phyloP scores from a whole-genome alignment of 1,284 basidiomycete species.

The Pseudozyma sp. region DNA sequence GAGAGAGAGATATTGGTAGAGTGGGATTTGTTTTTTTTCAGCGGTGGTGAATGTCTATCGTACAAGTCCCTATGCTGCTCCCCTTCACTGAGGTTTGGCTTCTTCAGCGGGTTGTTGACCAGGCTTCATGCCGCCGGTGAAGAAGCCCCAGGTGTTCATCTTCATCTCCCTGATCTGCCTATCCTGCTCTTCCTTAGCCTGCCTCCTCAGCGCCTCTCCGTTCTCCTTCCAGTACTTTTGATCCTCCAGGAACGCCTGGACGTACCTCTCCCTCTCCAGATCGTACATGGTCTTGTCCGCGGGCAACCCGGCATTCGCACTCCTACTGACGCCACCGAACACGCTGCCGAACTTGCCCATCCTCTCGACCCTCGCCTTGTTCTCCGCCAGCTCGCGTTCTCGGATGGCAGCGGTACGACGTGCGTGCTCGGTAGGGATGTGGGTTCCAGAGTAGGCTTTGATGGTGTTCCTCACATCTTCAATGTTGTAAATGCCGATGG shows the following conservation, averaged over 20 bases:
- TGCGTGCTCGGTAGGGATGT: constrained; percentile 89
- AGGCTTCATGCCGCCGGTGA: constrained; percentile 38
- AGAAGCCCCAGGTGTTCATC: constrained; percentile 62
- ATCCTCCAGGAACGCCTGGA: constrained; percentile 84
- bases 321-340: constrained; percentile 72
- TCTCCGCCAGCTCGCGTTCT: constrained; percentile 74
- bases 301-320: constrained; percentile 11
- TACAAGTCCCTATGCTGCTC: no score
- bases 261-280: constrained; percentile 86
- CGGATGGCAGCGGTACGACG: constrained; percentile 81
- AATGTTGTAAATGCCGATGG: constrained; percentile 70
- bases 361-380: constrained; percentile 25
- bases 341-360: constrained; percentile 68
- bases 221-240: constrained; percentile 86
- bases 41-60: constrained; percentile 1
- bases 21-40: background rate
- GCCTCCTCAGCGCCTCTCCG: constrained; percentile 81
- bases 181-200: constrained; percentile 84
- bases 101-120: background rate
- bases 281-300: constrained; percentile 81
- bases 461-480: constrained; percentile 87
- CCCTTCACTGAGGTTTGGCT: background rate
- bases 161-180: constrained; percentile 75
- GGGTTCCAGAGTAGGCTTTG: constrained; percentile 84
- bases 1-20: no score